Base-by-base conservation (phyloP, 2,329 filamentous ascomycete species). In the Bipolaris gigantea region DNA sequence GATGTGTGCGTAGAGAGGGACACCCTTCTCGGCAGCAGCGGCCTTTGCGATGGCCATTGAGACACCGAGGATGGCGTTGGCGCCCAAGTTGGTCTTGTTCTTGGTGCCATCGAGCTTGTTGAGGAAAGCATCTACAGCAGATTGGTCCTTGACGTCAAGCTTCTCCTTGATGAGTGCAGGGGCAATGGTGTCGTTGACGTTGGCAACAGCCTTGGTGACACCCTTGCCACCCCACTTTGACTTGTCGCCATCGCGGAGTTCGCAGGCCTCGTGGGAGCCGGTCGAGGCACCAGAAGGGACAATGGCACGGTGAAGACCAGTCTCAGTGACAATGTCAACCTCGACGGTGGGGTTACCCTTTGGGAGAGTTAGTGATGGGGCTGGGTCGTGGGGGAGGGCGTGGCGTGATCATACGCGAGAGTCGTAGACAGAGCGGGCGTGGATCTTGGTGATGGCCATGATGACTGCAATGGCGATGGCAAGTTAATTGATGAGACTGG, bases 261-360 rank as follows among this genome's bases (percentile, higher is more conserved):
- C 79, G 72, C 78, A 80, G 47, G 79, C 79, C 69, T 81, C 79
- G 72, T 81, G 77, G 54, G 78, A 79, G 62, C 79, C 75, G 72
- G 92, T 97, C 71, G 93, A 97, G 73, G 93, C 93, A 78, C 93
- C 93, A 65, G 92, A 97, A 72, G 93, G 93, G 62, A 97, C 93
- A 76, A 97, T 97, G 77, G 93, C 92, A 75, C 93, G 92, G 87
- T 97, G 92, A 62, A 97, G 88, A 75, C 93, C 93, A 71, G 89
- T 95, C 83, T 96, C 91, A 70, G 92, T 97, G 81, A 96, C 89
- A 71, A 97, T 86, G 77, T 97, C 93, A 73, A 97, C 93, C 85
- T 97, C 93, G 75, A 97, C 93, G 76, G 94, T 99, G 74, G 94
- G 94, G 88, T 99, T 99, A 77, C 86, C 86, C 65, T 67, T 34